Conservation (phyloP, 352 stramenopile genomes). For the Globisporangium okanoganense region DNA sequence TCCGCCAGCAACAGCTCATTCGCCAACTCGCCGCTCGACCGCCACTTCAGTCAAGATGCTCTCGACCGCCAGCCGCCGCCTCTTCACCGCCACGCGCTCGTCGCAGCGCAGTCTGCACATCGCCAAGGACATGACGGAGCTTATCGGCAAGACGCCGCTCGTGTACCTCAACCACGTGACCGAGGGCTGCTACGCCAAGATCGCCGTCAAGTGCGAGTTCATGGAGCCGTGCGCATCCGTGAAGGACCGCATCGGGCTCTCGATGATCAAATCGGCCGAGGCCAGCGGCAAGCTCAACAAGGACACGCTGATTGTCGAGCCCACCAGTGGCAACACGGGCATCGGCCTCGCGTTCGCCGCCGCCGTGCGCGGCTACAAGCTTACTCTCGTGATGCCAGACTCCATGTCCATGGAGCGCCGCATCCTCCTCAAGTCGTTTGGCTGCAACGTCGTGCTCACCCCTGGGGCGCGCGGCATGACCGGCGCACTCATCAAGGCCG, state of each 20-base stretch:
- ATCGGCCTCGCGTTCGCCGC: slow-evolving; percentile 93
- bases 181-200: slow-evolving; percentile 74
- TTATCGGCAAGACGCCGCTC: slow-evolving; percentile 94
- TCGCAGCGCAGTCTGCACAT: slow-evolving; percentile 71
- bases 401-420: slow-evolving; percentile 95
- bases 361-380: slow-evolving; percentile 87
- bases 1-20: slow-evolving; percentile 11
- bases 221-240: slow-evolving; percentile 87
- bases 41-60: slow-evolving; percentile 12
- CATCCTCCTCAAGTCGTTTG: slow-evolving; percentile 93
- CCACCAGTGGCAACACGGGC: slow-evolving; percentile 94
- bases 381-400: slow-evolving; percentile 95
- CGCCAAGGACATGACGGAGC: slow-evolving; percentile 91
- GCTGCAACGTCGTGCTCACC: slow-evolving; percentile 90
- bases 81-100: slow-evolving; percentile 24
- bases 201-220: slow-evolving; percentile 89
- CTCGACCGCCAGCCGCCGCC: slow-evolving; percentile 20
- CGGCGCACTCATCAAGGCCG: slow-evolving; percentile 70
- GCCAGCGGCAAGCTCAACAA: slow-evolving; percentile 61
- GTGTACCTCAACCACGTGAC: slow-evolving; percentile 90
- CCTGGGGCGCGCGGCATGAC: slow-evolving; percentile 84
- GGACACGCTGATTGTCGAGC: slow-evolving; percentile 90
- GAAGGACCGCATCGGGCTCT: slow-evolving; percentile 85
- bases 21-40: slow-evolving; percentile 5
- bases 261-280: slow-evolving; percentile 83